These are phyloP conservation scores for Chrysoporthe austroafricana DNA, from an alignment of 2,329 filamentous ascomycete species.

Conservation along the genomic window DNA sequence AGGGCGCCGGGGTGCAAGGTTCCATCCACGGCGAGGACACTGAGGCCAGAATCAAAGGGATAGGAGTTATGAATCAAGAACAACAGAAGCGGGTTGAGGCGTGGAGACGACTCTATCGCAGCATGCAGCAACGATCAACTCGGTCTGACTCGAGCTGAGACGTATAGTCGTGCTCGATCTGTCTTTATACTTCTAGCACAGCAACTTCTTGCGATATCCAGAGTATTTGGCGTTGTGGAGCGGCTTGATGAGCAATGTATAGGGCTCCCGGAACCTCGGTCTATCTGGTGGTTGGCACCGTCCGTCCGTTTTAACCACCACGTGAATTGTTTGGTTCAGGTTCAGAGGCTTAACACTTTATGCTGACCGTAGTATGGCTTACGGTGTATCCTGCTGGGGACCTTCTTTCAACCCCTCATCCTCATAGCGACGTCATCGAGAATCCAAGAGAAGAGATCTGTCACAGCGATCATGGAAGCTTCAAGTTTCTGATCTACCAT, in stretches of 20 bases:
- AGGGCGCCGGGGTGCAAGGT: background rate
- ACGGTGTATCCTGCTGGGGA: background rate
- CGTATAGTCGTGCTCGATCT: background rate
- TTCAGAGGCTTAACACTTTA: background rate
- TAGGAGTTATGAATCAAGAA: background rate
- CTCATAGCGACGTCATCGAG: background rate
- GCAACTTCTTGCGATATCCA: no score
- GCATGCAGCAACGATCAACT: background rate
- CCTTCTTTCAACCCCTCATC: background rate
- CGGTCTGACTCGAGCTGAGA: background rate
- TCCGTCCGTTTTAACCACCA: background rate
- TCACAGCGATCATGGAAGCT: background rate
- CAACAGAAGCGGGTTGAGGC: background rate
- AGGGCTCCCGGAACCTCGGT: no score
- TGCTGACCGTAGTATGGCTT: background rate
- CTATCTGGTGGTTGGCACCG: background rate
- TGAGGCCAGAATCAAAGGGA: background rate
- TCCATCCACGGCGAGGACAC: background rate
- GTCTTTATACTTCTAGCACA: no score
- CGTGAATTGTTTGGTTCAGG: background rate
- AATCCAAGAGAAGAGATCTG: background rate
- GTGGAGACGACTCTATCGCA: slow-evolving; percentile 1
- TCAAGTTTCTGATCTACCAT: background rate
- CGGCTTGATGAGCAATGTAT: no score
- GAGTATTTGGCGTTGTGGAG: no score